phyloP scores from a whole-genome alignment of 805 yeast genomes.

The Hanseniaspora opuntiae region DNA sequence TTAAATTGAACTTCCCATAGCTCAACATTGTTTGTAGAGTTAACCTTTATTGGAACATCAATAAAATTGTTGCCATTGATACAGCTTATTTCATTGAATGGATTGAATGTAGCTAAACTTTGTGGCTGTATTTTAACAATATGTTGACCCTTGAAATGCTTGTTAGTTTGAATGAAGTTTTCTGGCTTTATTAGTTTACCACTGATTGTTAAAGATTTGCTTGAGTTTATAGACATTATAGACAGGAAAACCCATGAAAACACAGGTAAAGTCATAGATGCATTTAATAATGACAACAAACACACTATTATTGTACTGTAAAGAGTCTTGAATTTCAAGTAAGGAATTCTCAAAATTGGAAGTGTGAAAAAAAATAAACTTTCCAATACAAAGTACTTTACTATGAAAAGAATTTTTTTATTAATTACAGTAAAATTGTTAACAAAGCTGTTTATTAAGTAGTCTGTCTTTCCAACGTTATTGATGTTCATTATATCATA shows the following conservation, averaged over 20 bases:
- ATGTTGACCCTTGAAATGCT: slow-evolving; percentile 72
- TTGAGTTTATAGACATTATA: slow-evolving; percentile 31
- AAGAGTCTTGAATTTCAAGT: slow-evolving; percentile 50
- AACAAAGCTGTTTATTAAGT: slow-evolving; percentile 23
- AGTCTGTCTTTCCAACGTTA: slow-evolving; percentile 23
- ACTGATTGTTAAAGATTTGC: slow-evolving; percentile 38
- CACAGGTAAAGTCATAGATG: slow-evolving; percentile 44
- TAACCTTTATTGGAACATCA: slow-evolving; percentile 59
- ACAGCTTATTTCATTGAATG: slow-evolving; percentile 56
- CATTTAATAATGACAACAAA: slow-evolving; percentile 31
- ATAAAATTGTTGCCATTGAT: slow-evolving; percentile 26
- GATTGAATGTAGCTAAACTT: slow-evolving; percentile 73
- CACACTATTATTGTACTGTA: slow-evolving; percentile 38
- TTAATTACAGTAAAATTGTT: slow-evolving; percentile 28
- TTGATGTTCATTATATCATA: slow-evolving; percentile 55
- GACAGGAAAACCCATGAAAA: slow-evolving; percentile 30
- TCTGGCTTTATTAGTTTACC: slow-evolving; percentile 32
- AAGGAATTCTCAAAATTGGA: slow-evolving; percentile 65
- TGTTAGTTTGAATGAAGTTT: slow-evolving; percentile 20
- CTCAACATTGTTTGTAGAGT: slow-evolving; percentile 63
- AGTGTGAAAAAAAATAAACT: slow-evolving; percentile 54
- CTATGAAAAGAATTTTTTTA: slow-evolving; percentile 41
- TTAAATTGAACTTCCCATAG: slow-evolving; percentile 50
- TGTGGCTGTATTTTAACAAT: slow-evolving; percentile 84
- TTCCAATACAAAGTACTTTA: slow-evolving; percentile 65